These are phyloP conservation scores for Beauveria sp. DNA, from an alignment of 2,329 filamentous ascomycete genomes.

Conservation along the genomic window DNA sequence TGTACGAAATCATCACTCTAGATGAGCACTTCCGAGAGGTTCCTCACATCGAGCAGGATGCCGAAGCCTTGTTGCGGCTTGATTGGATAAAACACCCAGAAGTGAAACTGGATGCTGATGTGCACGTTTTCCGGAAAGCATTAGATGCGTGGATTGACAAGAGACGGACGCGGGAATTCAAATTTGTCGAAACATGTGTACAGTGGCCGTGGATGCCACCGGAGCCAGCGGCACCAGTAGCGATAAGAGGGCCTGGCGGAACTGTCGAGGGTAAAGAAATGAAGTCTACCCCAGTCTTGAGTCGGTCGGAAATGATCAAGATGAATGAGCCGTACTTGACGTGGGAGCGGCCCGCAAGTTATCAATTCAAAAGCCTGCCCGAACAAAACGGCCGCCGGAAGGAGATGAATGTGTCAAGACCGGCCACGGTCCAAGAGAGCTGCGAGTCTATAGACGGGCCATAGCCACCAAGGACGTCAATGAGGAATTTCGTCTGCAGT, in stretches of 20 bases:
- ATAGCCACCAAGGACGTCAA: no score
- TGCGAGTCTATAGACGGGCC: not conserved
- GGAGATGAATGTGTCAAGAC: not conserved
- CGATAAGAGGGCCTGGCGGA: not conserved
- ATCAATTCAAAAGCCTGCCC: not conserved
- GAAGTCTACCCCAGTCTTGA: not conserved
- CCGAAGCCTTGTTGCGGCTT: conserved; percentile 11
- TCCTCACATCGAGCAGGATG: conserved; percentile 19
- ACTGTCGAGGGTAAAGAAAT: conserved; percentile 1
- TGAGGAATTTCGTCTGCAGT: no score
- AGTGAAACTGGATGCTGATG: conserved; percentile 21
- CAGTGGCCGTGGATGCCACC: conserved; percentile 15
- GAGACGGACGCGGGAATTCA: conserved; percentile 9
- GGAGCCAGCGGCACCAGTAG: conserved; percentile 6
- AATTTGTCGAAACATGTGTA: not conserved
- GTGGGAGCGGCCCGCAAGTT: conserved; percentile 8
- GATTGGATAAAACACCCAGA: conserved; percentile 25
- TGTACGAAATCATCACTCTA: conserved; percentile 30
- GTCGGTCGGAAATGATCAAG: not conserved
- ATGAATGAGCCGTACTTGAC: conserved; percentile 2
- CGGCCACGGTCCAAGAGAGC: not conserved
- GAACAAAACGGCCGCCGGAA: not conserved
- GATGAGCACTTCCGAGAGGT: conserved; percentile 18
- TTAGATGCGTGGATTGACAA: conserved; percentile 19
- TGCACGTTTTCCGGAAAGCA: conserved; percentile 16